Percentiles rank a stretch among this genome's conserved stretches.
phyloP scores from a whole-genome alignment of 2,329 filamentous ascomycete genomes.

The Phialemoniopsis sp. region DNA sequence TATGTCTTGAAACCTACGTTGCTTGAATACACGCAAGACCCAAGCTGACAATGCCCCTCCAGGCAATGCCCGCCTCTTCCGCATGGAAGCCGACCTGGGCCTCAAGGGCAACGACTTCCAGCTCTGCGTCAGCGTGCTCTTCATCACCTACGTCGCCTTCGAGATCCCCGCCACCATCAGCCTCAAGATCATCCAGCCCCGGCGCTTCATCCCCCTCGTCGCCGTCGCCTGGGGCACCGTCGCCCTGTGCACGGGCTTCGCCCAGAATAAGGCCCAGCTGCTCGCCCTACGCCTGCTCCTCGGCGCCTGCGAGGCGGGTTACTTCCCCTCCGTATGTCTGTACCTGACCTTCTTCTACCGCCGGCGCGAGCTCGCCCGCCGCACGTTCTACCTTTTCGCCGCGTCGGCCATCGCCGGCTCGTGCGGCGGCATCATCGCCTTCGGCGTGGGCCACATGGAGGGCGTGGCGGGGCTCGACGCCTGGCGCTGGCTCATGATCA shows the following conservation, averaged over 20 bases:
- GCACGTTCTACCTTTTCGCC: slow-evolving; percentile 60
- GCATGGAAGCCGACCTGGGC: too few relatives aligned
- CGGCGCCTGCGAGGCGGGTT: slow-evolving; percentile 32
- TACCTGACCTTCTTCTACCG: slow-evolving; percentile 64
- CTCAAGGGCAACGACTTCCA: too few relatives aligned
- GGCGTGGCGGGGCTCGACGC: slow-evolving; percentile 51
- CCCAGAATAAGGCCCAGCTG: not conserved
- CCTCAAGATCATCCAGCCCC: too few relatives aligned
- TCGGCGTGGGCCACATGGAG: slow-evolving; percentile 60
- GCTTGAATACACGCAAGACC: too few relatives aligned
- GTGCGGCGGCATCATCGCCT: slow-evolving; percentile 61
- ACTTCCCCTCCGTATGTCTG: slow-evolving; percentile 11
- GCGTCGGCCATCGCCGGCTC: slow-evolving; percentile 58
- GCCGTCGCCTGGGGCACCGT: slow-evolving; percentile 3
- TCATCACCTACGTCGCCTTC: too few relatives aligned
- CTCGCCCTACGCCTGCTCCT: slow-evolving; percentile 25
- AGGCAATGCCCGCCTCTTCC: too few relatives aligned
- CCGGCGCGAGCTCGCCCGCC: slow-evolving; percentile 55
- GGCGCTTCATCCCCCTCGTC: not conserved
- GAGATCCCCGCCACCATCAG: too few relatives aligned
- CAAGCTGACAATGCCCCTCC: too few relatives aligned
- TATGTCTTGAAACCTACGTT: too few relatives aligned
- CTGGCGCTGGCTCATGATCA: slow-evolving; percentile 64
- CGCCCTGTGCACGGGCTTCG: slow-evolving; percentile 3
- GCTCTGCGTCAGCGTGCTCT: too few relatives aligned